These are phyloP conservation scores for Naganishia vishniacii DNA, from an alignment of 768 basidiomycete genomes.

Conservation along the genomic window DNA sequence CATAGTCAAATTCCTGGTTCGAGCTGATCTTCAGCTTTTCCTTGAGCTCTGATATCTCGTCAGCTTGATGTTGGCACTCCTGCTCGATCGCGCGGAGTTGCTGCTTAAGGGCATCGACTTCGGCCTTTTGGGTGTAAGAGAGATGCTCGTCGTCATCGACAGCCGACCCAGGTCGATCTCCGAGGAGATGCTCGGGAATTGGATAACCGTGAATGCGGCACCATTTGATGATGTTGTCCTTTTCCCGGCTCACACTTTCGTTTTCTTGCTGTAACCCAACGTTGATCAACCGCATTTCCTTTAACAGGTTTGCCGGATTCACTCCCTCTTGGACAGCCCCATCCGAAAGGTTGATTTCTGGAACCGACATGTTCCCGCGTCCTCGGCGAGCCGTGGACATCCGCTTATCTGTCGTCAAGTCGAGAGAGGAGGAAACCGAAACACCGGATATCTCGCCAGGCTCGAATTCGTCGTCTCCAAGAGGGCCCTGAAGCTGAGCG, in stretches of 20 bases:
- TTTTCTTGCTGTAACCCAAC: conserved; percentile 6
- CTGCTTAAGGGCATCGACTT: neutral
- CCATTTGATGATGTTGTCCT: neutral
- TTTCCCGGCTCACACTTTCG: neutral
- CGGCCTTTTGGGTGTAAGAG: neutral
- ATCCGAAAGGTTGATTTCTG: conserved; percentile 5
- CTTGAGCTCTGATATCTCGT: conserved; percentile 3
- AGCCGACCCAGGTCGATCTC: neutral
- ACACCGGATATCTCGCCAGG: neutral
- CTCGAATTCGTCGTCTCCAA: neutral
- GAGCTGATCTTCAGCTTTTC: neutral
- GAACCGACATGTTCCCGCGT: conserved; percentile 15
- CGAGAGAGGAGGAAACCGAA: conserved; percentile 9
- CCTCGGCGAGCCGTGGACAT: neutral
- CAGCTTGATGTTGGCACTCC: conserved; percentile 2
- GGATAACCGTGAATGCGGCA: neutral
- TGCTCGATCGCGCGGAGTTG: neutral
- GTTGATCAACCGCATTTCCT: conserved; percentile 8
- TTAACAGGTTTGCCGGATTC: neutral
- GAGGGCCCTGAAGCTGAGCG: neutral
- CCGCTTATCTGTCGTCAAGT: conserved; percentile 9
- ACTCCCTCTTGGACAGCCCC: conserved; percentile 7
- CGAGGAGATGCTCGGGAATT: neutral
- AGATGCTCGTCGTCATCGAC: neutral
- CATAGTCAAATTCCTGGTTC: neutral